Evolutionary conservation across 2,329 filamentous ascomycete species (phyloP).

Genomic region (Paecilomyces niveus): DNA sequence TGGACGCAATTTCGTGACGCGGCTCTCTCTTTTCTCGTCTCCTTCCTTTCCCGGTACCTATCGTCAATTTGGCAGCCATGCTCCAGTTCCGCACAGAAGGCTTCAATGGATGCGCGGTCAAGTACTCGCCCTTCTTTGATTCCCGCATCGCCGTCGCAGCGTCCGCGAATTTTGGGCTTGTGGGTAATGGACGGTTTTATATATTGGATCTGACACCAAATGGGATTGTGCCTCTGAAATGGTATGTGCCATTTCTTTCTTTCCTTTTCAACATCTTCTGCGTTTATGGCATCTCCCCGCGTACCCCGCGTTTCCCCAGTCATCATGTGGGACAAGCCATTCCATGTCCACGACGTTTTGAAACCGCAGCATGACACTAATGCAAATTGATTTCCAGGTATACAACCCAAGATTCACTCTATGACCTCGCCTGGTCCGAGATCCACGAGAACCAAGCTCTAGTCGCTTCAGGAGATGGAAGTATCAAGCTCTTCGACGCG

Average conservation of each 20-base stretch:
- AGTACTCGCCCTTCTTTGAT: conserved; percentile 98
- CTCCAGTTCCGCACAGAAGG: conserved; percentile 90
- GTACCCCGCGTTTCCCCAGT: conserved; percentile 1
- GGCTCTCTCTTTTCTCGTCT: background rate
- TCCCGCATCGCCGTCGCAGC: conserved; percentile 83
- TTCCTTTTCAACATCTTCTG: background rate
- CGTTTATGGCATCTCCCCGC: background rate
- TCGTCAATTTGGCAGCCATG: conserved; percentile 48
- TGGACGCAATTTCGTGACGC: background rate
- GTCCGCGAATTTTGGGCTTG: conserved; percentile 93
- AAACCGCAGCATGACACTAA: background rate
- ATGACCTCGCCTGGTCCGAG: conserved; percentile 93
- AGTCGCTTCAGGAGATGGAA: conserved; percentile 84
- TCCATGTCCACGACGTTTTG: background rate
- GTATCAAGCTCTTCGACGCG: conserved; percentile 88
- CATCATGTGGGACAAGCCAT: background rate
- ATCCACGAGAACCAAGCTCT: conserved; percentile 92
- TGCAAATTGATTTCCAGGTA: conserved; percentile 51
- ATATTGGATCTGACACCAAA: conserved; percentile 74
- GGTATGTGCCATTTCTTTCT: conserved; percentile 42
- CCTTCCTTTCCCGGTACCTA: background rate
- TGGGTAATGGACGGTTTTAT: conserved; percentile 88
- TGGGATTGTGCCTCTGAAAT: conserved; percentile 79
- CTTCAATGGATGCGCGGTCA: conserved; percentile 93
- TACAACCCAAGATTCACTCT: conserved; percentile 94